Base-by-base conservation (phyloP, 805 yeast genomes). In the Candida nonsorbophila region DNA sequence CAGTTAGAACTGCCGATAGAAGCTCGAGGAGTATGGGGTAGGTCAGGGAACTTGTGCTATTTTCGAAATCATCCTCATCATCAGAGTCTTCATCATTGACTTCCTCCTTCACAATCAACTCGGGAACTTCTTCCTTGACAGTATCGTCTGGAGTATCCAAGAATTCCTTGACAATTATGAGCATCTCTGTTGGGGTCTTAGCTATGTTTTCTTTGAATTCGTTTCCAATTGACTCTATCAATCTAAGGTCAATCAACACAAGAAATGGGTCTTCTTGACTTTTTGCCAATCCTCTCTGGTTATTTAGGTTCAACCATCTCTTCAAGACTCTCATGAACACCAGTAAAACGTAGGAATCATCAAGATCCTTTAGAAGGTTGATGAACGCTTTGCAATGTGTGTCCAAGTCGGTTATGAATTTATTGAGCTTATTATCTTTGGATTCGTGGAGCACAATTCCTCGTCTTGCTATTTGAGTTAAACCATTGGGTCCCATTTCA, bases 221-320 rank as follows among this genome's bases (percentile, higher is more conserved):
- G 4, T 69, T 68, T 14, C 78, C 74, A 19, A 84, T 55, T 18
- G 58, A 53, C 45, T 86, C 92, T 28, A 88, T 52, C 7, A 85
- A 46, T 35, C 79, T 72, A 34, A 85, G 57, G 44, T 82, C 80
- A 5, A 76, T 55, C 20, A 84, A 55, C 30, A 72, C 62, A 6
- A 67, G 41, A 29, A 74, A 68, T n/a, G 84, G 80, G 2, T 56
- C 60, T 4, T 44, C 53, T 1, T 22, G 27, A 7, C 33, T 31
- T 7, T 16, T 22, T 10, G 20, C 6, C 5, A 12, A 13, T 36
- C 30, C 14, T 28, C 44, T 21, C 3, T 32, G 25, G 2, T 22
- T 28, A 10, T 20, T 29, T 1, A 32, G 6, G 2, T 49, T 44
- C 8, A 83, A 62, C 88, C 94, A 84, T 40, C 78, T 60, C 33